These are phyloP conservation scores for Multifurca ochricompacta DNA, from an alignment of 768 basidiomycete species.

Conservation along the genomic window DNA sequence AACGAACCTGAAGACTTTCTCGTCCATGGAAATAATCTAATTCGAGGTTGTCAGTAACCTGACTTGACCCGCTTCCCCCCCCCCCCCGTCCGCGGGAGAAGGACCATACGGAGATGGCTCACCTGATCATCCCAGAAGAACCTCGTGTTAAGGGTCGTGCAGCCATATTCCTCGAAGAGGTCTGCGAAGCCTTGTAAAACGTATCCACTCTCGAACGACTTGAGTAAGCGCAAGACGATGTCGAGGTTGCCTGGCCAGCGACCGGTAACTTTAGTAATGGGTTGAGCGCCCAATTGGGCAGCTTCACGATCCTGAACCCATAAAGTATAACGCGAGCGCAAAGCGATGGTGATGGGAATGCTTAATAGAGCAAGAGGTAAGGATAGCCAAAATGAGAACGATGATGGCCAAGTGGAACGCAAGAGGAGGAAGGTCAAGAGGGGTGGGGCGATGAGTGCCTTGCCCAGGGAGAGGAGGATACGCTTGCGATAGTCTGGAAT, in stretches of 20 bases:
- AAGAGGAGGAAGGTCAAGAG: slow-evolving; percentile 10
- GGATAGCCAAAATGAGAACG: neutral
- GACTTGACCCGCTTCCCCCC: too few relatives aligned
- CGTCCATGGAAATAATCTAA: slow-evolving; percentile 21
- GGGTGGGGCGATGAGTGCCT: slow-evolving; percentile 11
- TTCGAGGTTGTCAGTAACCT: neutral
- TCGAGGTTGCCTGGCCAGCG: slow-evolving; percentile 31
- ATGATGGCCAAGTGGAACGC: neutral
- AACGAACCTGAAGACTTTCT: slow-evolving; percentile 16
- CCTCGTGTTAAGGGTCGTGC: slow-evolving; percentile 28
- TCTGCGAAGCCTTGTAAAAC: slow-evolving; percentile 24
- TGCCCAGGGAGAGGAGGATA: slow-evolving; percentile 13
- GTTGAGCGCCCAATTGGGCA: slow-evolving; percentile 15
- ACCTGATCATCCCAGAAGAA: slow-evolving; percentile 30
- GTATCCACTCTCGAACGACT: slow-evolving; percentile 23
- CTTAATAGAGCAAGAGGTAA: neutral
- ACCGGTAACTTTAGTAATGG: slow-evolving; percentile 26
- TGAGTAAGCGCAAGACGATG: slow-evolving; percentile 23
- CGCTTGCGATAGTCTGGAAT: slow-evolving; percentile 21
- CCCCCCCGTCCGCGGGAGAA: neutral
- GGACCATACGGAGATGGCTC: neutral
- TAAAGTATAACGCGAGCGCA: slow-evolving; percentile 5
- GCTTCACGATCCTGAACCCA: slow-evolving; percentile 19
- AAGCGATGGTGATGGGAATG: slow-evolving; percentile 4
- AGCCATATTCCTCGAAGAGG: slow-evolving; percentile 25